Evolutionary conservation across 2,329 filamentous ascomycete genomes (phyloP), one percentile per base, ranked within the genome.

Genomic region (Aureobasidium sp.): DNA sequence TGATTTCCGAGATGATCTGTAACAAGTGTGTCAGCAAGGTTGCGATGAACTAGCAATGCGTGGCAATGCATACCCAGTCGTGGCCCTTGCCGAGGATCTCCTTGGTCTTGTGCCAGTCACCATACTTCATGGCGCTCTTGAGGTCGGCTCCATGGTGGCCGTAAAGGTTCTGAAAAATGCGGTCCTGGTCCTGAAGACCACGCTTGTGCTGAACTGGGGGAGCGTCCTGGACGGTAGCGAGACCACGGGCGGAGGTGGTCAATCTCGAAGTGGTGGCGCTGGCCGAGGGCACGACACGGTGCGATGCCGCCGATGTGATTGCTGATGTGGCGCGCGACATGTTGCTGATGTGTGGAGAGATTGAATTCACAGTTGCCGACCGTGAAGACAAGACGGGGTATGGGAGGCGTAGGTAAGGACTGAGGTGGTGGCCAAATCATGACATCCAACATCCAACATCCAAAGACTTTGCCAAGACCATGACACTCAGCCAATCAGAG

Each of bases 71-170:
- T 76, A 86, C 84, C 87, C 94, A 99, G 71, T 99, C 93, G 78
- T 99, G 90, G 61, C 94, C 94, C 83, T 99, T 99, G 69, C 91
- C 79, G 63, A 99, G 77, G 62, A 99, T 99, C 76, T 99, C 94
- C 84, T 99, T 99, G 61, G 94, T 99, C 84, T 95, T 96, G 81
- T 99, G 86, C 94, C 94, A 99, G 77, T 97, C 94, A 69, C 94
- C 94, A 83, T 96, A 96, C 80, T 96, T 96, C 87, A 91, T 92
- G 59, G 94, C 92, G 73, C 86, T 91, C 81, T 94, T 93, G 69
- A 99, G 79, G 76, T 97, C 92, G 65, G 91, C 84, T 58, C 91
- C 91, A 79, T 90, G 91, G 74, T 94, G 91, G 71, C 91, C 87
- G 80, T 99, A 99, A 63, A 99, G 83, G 79, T 99, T 99, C 81